Evolutionary conservation across 768 basidiomycete genomes (phyloP).

Genomic region (Leucosporidium yakuticum): DNA sequence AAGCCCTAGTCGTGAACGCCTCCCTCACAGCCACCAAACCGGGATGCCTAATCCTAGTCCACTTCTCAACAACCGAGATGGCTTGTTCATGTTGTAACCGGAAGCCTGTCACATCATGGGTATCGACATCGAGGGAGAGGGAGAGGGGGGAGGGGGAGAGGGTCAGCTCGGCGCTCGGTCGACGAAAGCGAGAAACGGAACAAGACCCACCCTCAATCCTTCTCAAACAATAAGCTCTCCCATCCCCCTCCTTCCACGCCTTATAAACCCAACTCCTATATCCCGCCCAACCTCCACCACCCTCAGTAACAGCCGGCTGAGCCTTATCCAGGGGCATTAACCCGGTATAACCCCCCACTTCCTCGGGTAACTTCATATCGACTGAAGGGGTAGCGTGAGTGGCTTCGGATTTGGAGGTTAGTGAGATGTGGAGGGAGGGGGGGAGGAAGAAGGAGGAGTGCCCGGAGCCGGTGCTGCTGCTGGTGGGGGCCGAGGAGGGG

Average conservation of each 20-base stretch:
- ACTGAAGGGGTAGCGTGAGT: constrained; percentile 36
- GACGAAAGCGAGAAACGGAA: neutral
- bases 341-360: constrained; percentile 83
- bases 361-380: constrained; percentile 66
- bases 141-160: too few species aligned
- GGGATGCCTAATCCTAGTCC: constrained; percentile 79
- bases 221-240: constrained; percentile 66
- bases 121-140: too few species aligned
- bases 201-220: constrained; percentile 72
- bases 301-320: neutral
- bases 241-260: constrained; percentile 70
- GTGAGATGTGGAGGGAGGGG: constrained; percentile 57
- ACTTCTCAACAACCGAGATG: constrained; percentile 73
- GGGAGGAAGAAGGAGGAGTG: constrained; percentile 70
- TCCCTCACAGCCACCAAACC: constrained; percentile 75
- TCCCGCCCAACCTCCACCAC: constrained; percentile 42
- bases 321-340: constrained; percentile 65
- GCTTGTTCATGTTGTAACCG: constrained; percentile 74
- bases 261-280: constrained; percentile 81
- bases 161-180: too few species aligned
- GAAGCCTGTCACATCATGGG: constrained; percentile 59
- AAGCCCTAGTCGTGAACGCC: constrained; percentile 89
- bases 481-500: constrained; percentile 57
- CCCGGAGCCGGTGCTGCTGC: constrained; percentile 47
- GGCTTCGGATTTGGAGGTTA: constrained; percentile 42